Conservation (phyloP, 345 rosid species). For the Carallia pectinifolia region DNA sequence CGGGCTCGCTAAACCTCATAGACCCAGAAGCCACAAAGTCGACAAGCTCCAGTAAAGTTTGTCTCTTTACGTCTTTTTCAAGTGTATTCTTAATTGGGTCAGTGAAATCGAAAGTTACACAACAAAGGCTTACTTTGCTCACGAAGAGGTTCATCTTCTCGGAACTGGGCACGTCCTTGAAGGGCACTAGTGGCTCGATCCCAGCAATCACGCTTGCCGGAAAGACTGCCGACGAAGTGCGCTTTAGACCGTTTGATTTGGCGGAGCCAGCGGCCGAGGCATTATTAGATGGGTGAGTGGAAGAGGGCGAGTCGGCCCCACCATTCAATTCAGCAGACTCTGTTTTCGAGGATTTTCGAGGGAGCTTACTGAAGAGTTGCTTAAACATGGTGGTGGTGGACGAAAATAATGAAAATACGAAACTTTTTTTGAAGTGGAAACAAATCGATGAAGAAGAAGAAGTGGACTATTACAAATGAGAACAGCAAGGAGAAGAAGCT, state of each 20-base stretch:
- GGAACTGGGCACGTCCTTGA: conserved; percentile 64
- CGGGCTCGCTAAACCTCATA: conserved; percentile 67
- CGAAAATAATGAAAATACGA: background rate
- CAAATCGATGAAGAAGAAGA: background rate
- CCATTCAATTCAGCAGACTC: conserved; percentile 48
- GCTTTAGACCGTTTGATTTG: conserved; percentile 32
- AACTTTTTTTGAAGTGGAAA: background rate
- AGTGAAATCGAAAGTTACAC: conserved; percentile 77
- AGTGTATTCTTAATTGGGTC: conserved; percentile 61
- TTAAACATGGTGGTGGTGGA: conserved; percentile 44
- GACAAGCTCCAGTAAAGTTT: conserved; percentile 68
- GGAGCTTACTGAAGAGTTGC: conserved; percentile 71
- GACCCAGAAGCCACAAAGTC: conserved; percentile 70
- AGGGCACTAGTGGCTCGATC: conserved; percentile 79
- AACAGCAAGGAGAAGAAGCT: background rate
- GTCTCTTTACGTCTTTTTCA: conserved; percentile 81
- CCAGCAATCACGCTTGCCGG: conserved; percentile 77
- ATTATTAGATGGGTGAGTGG: conserved; percentile 37
- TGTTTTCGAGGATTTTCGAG: conserved; percentile 56
- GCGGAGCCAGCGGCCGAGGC: conserved; percentile 33
- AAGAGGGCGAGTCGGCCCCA: conserved; percentile 34
- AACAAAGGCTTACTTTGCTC: conserved; percentile 88
- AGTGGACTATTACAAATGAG: conserved; percentile 15
- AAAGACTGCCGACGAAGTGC: conserved; percentile 72
- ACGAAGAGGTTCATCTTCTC: conserved; percentile 81